Evolutionary conservation across 441 rosid species (phyloP).

Genomic region (Breynia disticha): DNA sequence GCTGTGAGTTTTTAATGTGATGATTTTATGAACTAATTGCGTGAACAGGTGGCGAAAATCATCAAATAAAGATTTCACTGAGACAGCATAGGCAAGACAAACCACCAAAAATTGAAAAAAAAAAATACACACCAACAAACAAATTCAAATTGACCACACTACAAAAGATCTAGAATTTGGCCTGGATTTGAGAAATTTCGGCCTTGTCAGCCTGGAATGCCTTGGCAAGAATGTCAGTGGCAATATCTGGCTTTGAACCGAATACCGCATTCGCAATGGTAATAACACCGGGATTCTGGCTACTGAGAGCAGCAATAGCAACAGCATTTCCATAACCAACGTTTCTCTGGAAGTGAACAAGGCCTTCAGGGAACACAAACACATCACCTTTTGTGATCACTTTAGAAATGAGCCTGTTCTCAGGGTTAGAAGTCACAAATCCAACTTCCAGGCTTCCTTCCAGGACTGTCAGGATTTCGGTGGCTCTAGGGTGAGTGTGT

Average conservation of each 20-base stretch:
- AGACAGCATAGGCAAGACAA: too few species aligned
- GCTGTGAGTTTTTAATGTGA: too few species aligned
- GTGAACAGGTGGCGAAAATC: too few species aligned
- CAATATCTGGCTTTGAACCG: constrained; percentile 16
- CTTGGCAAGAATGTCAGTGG: constrained; percentile 18
- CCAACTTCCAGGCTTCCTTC: constrained; percentile 24
- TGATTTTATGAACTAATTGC: too few species aligned
- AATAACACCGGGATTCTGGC: constrained; percentile 27
- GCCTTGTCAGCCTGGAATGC: constrained; percentile 20
- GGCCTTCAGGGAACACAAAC: constrained; percentile 16
- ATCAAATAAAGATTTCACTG: too few species aligned
- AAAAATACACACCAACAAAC: too few species aligned
- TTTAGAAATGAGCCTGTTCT: constrained; percentile 17
- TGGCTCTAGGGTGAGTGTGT: constrained; percentile 25
- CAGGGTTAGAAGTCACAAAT: constrained; percentile 25
- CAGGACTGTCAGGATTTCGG: constrained; percentile 21
- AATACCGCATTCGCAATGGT: constrained; percentile 20
- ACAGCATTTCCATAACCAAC: constrained; percentile 14
- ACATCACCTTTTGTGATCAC: constrained; percentile 18
- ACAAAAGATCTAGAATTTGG: constrained; percentile 11
- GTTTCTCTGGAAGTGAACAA: constrained; percentile 21
- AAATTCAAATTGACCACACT: too few species aligned
- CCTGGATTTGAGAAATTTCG: constrained; percentile 8
- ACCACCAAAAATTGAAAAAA: too few species aligned
- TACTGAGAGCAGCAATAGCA: constrained; percentile 16